These are phyloP conservation scores for Fraxinus dipetala DNA, from an alignment of 305 asterid species.

Conservation along the genomic window DNA sequence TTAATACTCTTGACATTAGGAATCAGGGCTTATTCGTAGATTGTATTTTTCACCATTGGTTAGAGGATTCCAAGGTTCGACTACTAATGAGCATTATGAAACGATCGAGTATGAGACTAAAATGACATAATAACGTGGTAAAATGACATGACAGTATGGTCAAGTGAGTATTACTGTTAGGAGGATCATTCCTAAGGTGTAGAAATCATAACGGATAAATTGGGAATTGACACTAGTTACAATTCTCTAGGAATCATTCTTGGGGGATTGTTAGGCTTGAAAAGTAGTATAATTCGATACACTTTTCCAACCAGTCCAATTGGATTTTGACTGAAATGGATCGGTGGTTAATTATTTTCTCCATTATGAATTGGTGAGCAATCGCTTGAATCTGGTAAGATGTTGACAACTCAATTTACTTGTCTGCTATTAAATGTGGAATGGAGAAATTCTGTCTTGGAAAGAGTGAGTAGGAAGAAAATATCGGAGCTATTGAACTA, in stretches of 20 bases:
- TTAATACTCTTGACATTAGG: neutral
- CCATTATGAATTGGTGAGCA: neutral
- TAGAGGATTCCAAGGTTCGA: neutral
- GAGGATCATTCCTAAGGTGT: neutral
- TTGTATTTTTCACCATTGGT: neutral
- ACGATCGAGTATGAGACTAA: neutral
- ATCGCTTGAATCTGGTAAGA: neutral
- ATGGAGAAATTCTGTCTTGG: neutral
- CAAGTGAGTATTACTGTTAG: neutral
- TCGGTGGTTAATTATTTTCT: neutral
- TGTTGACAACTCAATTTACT: neutral
- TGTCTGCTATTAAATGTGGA: neutral
- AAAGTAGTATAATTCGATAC: neutral
- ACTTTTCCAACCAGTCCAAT: neutral
- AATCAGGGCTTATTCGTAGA: neutral
- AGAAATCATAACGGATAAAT: neutral
- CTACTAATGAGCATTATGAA: neutral
- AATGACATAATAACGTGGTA: neutral
- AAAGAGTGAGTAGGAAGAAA: neutral
- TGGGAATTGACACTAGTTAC: neutral
- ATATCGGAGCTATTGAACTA: neutral
- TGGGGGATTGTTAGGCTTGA: neutral
- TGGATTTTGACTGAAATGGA: neutral
- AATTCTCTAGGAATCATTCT: neutral
- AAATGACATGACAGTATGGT: neutral